Base-by-base conservation (phyloP, 306 rosid species). In the Cotoneaster glaucophyllus region DNA sequence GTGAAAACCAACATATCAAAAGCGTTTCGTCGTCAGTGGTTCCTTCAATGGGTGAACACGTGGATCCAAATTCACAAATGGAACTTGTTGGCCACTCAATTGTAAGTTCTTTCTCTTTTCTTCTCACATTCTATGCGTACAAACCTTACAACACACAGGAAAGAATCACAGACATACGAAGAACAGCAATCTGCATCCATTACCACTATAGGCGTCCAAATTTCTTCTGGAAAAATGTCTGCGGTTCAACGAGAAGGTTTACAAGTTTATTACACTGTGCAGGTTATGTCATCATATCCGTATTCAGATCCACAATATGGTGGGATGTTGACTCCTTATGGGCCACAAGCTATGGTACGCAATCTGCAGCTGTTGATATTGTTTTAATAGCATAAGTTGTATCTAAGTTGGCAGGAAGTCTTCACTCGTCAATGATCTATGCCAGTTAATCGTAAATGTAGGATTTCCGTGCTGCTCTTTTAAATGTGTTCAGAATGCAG, bases 31-130 rank as follows among this genome's bases (percentile, higher is more conserved):
- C 87, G 26, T 80, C 86, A 34, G 29, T 77, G 3, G 44, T 89
- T 59, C 79, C 73, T 65, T 68, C 80, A 61, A 45, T 82, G 88
- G 87, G 73, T 31, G 82, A 90, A 85, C 88, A 81, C 31, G 76
- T 82, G 22, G 86, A 81, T 77, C 86, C 77, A 50, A 90, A 83
- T 70, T 84, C 89, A 26, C 84, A 83, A 34, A 84, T 77, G 82
- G 96, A 92, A 73, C 90, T 85, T 82, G 81, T 83, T 70, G 82
- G 90, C 76, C 98, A 87, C 82, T 89, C 98, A 41, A 74, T 85
- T 79, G 98, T 93, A 90, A 89, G 91, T 41, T 28, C 67, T 70
- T 70, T 77, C 74, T 67, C 4, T 74, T 59, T 73, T 63, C 58
- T 70, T 78, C 74, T 74, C 50, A 29, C 59, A 58, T 57, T 77